A percentile compares a stretch with the other conserved stretches of the same genome.
phyloP scores from a whole-genome alignment of 768 basidiomycete genomes.

The Boletellus ananiceps region DNA sequence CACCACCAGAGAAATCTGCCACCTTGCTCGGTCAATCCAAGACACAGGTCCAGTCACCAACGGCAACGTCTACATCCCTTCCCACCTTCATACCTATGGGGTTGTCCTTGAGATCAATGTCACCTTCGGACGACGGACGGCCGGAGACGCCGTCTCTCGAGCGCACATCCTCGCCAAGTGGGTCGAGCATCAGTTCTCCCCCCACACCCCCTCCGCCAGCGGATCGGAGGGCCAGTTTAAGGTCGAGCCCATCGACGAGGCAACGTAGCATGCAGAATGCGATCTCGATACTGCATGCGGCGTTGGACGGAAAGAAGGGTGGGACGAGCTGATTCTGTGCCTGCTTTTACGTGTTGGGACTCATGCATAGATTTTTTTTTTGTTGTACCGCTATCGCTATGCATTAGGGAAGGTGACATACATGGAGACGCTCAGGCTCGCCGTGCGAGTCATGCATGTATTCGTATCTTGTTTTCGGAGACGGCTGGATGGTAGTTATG shows the following conservation, averaged over 20 bases:
- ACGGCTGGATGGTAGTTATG: no score
- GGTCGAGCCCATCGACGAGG: conserved; percentile 21
- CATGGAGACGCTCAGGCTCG: no score
- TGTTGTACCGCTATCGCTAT: no score
- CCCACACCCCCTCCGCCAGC: conserved; percentile 23
- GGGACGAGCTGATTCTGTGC: conserved; percentile 5
- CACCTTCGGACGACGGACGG: conserved; percentile 35
- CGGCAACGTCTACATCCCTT: background rate
- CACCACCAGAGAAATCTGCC: conserved; percentile 11
- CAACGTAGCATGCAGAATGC: conserved; percentile 21
- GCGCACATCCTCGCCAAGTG: conserved; percentile 23
- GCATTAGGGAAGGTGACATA: background rate
- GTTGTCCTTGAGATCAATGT: conserved; percentile 6
- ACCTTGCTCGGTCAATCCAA: conserved; percentile 4
- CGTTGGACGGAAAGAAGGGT: conserved; percentile 25
- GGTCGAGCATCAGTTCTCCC: conserved; percentile 21
- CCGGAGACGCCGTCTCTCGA: conserved; percentile 24
- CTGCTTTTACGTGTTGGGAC: background rate
- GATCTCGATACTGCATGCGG: conserved; percentile 27
- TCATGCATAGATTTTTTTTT: background rate
- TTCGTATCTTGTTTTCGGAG: no score
- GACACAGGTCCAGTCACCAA: conserved; percentile 1
- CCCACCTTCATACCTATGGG: conserved; percentile 1
- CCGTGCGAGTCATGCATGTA: no score
- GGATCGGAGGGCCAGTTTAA: conserved; percentile 13